Conservation (phyloP, 768 basidiomycete genomes). For the Leccinellum luteum region DNA sequence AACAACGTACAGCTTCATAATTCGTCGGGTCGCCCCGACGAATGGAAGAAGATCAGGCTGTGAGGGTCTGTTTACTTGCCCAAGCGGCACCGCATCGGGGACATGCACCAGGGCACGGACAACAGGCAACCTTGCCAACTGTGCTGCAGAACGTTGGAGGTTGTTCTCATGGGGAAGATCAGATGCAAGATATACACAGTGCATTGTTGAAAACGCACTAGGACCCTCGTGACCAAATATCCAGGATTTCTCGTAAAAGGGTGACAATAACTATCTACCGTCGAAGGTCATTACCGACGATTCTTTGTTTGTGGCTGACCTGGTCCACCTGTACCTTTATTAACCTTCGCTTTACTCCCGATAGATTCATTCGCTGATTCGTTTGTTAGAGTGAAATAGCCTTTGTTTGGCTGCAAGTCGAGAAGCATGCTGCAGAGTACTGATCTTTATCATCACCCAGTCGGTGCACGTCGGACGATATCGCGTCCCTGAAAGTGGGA, state of each 20-base stretch:
- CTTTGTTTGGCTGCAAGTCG: too few relatives aligned
- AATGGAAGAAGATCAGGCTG: not conserved
- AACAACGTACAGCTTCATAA: not conserved
- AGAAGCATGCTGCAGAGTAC: not conserved
- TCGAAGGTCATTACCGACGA: not conserved
- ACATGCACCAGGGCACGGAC: not conserved
- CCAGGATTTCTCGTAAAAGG: not conserved
- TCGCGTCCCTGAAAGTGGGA: not conserved
- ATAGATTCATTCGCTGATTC: not conserved
- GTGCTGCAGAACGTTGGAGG: not conserved
- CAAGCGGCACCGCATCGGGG: not conserved
- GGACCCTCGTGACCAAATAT: not conserved
- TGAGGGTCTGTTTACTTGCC: not conserved
- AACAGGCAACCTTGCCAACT: too few relatives aligned
- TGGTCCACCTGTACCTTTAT: not conserved
- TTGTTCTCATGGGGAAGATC: not conserved
- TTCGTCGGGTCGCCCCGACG: not conserved
- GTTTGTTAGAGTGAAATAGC: not conserved
- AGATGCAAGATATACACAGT: not conserved
- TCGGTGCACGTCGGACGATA: not conserved
- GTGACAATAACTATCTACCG: not conserved
- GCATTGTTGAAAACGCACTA: not conserved
- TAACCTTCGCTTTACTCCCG: not conserved
- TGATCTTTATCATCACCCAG: not conserved
- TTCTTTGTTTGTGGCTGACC: not conserved